Percentiles rank a stretch among this genome's conserved stretches.
Evolutionary conservation across 371 early-diverging fungal genomes (phyloP).

Genomic region (Blakeslea trispora): DNA sequence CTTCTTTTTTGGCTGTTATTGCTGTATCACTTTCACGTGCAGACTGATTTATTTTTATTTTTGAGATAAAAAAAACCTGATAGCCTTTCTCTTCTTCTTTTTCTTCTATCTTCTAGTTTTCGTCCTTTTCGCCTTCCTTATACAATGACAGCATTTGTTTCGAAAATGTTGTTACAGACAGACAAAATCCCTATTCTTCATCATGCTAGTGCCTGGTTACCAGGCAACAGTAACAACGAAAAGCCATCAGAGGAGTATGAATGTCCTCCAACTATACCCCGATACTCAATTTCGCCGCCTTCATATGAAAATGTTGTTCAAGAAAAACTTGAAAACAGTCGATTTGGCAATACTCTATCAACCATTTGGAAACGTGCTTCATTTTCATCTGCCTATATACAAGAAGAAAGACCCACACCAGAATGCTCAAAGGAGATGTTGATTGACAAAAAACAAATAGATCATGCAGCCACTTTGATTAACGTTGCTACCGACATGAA

Average conservation of each 20-base stretch:
- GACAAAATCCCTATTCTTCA: slow-evolving; percentile 21
- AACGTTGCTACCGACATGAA: slow-evolving; percentile 53
- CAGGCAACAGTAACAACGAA: slow-evolving; percentile 12
- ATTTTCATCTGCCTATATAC: slow-evolving; percentile 16
- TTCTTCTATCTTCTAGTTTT: background rate
- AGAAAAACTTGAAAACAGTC: slow-evolving; percentile 10
- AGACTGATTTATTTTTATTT: background rate
- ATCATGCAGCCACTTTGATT: slow-evolving; percentile 51
- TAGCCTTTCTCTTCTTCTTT: slow-evolving; percentile 4
- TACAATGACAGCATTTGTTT: slow-evolving; percentile 18
- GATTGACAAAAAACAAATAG: slow-evolving; percentile 43
- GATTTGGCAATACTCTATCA: slow-evolving; percentile 14
- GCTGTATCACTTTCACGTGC: slow-evolving; percentile 18
- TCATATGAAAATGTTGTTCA: slow-evolving; percentile 35
- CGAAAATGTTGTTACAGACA: slow-evolving; percentile 21
- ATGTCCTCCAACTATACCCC: slow-evolving; percentile 14
- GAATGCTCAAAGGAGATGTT: slow-evolving; percentile 9
- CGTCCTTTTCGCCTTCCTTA: background rate
- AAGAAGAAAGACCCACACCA: slow-evolving; percentile 1
- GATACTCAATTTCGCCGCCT: slow-evolving; percentile 35
- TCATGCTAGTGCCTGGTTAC: slow-evolving; percentile 18
- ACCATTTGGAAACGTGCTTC: slow-evolving; percentile 33
- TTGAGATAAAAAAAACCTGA: background rate
- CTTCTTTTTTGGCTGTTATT: no score
- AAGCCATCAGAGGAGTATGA: slow-evolving; percentile 11